phyloP scores from a whole-genome alignment of 345 rosid species.

The Atalantia buxifolia region DNA sequence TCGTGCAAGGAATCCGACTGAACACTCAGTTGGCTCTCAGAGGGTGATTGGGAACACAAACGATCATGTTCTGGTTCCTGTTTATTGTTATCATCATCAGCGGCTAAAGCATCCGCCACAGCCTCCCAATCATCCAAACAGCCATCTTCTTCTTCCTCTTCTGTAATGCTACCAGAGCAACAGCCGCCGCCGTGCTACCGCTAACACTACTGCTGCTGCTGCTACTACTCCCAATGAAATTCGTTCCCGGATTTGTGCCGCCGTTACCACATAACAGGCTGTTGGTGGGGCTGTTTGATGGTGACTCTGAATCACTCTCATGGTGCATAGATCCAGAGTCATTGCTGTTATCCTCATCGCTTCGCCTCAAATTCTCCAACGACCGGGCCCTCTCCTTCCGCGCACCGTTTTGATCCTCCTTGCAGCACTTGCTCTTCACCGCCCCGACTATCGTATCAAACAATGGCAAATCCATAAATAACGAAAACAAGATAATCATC shows the following conservation, averaged over 20 bases:
- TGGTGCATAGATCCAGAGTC: constrained; percentile 34
- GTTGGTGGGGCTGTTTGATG: constrained; percentile 53
- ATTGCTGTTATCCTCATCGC: constrained; percentile 31
- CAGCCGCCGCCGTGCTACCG: constrained; percentile 65
- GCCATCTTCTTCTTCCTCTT: constrained; percentile 70
- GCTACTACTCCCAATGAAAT: constrained; percentile 51
- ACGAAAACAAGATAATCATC: background rate
- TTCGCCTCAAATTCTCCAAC: constrained; percentile 40
- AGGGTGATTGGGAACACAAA: constrained; percentile 21
- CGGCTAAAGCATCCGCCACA: constrained; percentile 89
- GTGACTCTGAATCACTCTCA: constrained; percentile 58
- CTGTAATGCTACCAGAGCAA: constrained; percentile 81
- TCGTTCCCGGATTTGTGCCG: constrained; percentile 43
- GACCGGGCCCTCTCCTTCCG: constrained; percentile 30
- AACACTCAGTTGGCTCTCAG: constrained; percentile 20
- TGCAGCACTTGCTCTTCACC: constrained; percentile 47
- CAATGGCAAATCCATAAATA: constrained; percentile 8
- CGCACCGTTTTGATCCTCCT: constrained; percentile 42
- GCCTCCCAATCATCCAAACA: constrained; percentile 99
- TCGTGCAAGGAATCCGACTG: constrained; percentile 20
- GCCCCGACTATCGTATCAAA: constrained; percentile 33
- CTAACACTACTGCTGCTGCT: constrained; percentile 61
- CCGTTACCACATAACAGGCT: constrained; percentile 34
- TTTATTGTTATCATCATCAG: constrained; percentile 37
- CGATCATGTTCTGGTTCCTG: constrained; percentile 15